Evolutionary conservation across 305 asterid species (phyloP), one percentile per base, ranked within the genome.

Genomic region (Lippia alba): DNA sequence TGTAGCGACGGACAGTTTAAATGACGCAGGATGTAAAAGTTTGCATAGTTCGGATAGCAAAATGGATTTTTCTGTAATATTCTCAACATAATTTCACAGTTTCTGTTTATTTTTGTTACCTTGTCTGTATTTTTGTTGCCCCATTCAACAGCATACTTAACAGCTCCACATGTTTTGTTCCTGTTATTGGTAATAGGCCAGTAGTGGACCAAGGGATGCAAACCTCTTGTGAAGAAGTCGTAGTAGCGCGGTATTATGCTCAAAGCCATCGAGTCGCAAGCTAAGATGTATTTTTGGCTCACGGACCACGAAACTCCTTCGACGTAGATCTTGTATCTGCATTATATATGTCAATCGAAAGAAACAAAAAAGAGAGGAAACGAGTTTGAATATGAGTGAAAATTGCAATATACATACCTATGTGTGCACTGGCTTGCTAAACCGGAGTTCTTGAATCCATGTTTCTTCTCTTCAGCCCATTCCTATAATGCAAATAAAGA

Each of bases 221-320:
- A 76, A 72, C 89, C 84, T 71, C 98, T 89, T 8, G 90, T 77
- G 79, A 78, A 89, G 84, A 93, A 91, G 76, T 93, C 98, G 33
- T 85, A 74, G 80, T 66, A 93, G 5, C 53, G 85, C 1, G 97
- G 91, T 16, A 78, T 73, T 58, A 93, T 55, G 60, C 82, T 14
- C 77, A 93, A 64, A 34, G 79, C 67, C 90, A 88, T 72, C 0
- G 98, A 91, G 62, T 91, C 92, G 66, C 97, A 89, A 39, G 96
- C 95, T 76, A 91, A 72, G 56, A 93, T 93, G 66, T 93, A 93
- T 73, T 93, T 93, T 73, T 93, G 78, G 61, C 98, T 91, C 3
- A 93, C 98, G 14, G 97, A 91, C 97, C 97, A 93, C 4, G 96
- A 34, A 18, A 79, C 77, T 49, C 98, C 98, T 80, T 93, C 98